phyloP scores from a whole-genome alignment of 2,329 filamentous ascomycete genomes.

The Trichoderma polysporum region DNA sequence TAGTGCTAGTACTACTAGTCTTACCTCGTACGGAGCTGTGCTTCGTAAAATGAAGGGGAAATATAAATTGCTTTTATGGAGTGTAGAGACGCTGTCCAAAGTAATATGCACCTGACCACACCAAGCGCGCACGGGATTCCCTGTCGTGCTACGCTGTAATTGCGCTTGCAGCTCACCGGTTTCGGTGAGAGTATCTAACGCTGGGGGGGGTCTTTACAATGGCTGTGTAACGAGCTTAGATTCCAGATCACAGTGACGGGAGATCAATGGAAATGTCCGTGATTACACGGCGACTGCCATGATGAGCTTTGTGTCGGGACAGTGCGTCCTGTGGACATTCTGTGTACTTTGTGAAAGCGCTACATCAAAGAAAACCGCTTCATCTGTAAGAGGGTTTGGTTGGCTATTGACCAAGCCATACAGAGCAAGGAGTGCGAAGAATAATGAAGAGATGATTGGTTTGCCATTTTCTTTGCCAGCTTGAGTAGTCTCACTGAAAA shows the following conservation, averaged over 20 bases:
- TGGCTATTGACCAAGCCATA: background rate
- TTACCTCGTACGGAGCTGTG: background rate
- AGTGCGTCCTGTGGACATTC: background rate
- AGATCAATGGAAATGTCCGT: background rate
- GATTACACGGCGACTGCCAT: constrained; percentile 4
- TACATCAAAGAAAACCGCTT: background rate
- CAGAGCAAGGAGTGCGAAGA: background rate
- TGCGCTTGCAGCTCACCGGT: constrained; percentile 15
- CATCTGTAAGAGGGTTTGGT: background rate
- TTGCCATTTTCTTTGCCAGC: background rate
- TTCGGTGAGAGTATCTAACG: background rate
- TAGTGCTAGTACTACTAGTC: background rate
- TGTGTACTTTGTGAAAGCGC: background rate
- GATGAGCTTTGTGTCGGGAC: background rate
- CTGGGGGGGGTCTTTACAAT: background rate
- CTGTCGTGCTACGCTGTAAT: constrained; percentile 7
- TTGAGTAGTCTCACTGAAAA: background rate
- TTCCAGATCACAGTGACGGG: background rate
- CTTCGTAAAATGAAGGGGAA: background rate
- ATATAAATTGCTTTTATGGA: background rate
- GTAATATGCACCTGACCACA: constrained; percentile 12
- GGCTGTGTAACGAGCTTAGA: background rate
- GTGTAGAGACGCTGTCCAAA: background rate
- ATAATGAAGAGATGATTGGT: background rate
- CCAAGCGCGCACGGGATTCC: background rate